Evolutionary conservation across 2,329 filamentous ascomycete genomes (phyloP), one percentile per base, ranked within the genome.

Genomic region (Beauveria rudraprayagi): DNA sequence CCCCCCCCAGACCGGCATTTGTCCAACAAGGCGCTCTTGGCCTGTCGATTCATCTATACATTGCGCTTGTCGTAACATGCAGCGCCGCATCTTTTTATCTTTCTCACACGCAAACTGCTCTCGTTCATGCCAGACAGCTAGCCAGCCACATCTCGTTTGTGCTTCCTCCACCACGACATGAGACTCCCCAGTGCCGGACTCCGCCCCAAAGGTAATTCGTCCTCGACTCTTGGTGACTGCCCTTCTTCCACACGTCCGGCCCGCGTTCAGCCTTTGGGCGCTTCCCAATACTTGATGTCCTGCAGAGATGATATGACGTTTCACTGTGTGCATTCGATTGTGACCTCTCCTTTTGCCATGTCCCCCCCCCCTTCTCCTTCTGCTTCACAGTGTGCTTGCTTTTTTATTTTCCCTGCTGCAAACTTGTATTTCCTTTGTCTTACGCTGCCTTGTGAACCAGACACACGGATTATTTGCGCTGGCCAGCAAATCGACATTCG

Each of bases 41-140:
- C 57, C 57, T 60, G 26, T 60, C 41, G 50, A 60, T 60, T 48
- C 57, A 41, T 30, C 28, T 46, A 47, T 44, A 54, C 50, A 9
- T 40, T 17, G 57, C 57, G 57, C 57, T 11, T 60, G 57, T 47
- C 54, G 57, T 48, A 48, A 60, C 57, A n/a, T 40, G 41, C 57
- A 54, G n/a, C 28, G 57, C 57, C 50, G 52, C 57, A 54, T 8
- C 40, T 40, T 28, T 14, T 14, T 34, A 24, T 22, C 19, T 22
- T 22, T 22, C 19, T 22, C 30, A 14, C 7, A 4, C 7, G 26
- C 24, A 26, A 19, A 28, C 47, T 19, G 11, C 26, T 34, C 48
- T 51, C 26, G 48, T 51, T 17, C n/a, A 26, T 34, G 26, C 28
- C 48, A 51, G 26, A 17, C 48, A 51, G 8, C 11, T 28, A 34